A percentile compares a stretch with the other conserved stretches of the same genome.
Evolutionary conservation across 2,329 filamentous ascomycete species (phyloP).

Genomic region (Verticillium nonalfalfae): DNA sequence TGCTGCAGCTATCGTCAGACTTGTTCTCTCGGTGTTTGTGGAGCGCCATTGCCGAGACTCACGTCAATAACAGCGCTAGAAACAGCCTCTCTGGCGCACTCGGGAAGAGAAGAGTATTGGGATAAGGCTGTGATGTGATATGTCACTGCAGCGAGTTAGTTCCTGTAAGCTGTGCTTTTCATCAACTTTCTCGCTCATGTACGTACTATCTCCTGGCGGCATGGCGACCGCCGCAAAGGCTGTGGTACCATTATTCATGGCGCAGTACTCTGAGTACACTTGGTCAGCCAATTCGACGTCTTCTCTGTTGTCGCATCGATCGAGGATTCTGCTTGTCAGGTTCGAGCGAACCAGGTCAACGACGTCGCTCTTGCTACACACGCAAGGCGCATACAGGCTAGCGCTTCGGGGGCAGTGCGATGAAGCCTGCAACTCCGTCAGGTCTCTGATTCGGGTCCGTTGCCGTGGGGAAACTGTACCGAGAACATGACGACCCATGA

Average conservation of each 20-base stretch:
- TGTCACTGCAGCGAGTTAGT: constrained; percentile 23
- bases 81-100: constrained; percentile 39
- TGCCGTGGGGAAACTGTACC: neutral
- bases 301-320: constrained; percentile 35
- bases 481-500: neutral
- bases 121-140: constrained; percentile 48
- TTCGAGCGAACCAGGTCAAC: constrained; percentile 32
- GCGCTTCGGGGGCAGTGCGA: constrained; percentile 28
- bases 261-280: constrained; percentile 46
- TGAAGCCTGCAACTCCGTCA: neutral
- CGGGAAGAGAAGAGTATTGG: constrained; percentile 34
- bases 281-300: constrained; percentile 41
- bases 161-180: too few species aligned
- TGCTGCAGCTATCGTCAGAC: constrained; percentile 10
- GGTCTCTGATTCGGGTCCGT: neutral
- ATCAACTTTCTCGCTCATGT: too few species aligned
- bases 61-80: constrained; percentile 28
- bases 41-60: too few species aligned
- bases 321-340: constrained; percentile 35
- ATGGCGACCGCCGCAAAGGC: constrained; percentile 35
- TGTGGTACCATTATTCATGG: constrained; percentile 40
- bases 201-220: constrained; percentile 36
- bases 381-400: constrained; percentile 40
- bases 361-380: constrained; percentile 44
- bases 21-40: too few species aligned